A percentile compares a stretch with the other conserved stretches of the same genome.
These are phyloP conservation scores for Podospora bellae-mahoneyi DNA, from an alignment of 495 filamentous ascomycete species.

Conservation along the genomic window DNA sequence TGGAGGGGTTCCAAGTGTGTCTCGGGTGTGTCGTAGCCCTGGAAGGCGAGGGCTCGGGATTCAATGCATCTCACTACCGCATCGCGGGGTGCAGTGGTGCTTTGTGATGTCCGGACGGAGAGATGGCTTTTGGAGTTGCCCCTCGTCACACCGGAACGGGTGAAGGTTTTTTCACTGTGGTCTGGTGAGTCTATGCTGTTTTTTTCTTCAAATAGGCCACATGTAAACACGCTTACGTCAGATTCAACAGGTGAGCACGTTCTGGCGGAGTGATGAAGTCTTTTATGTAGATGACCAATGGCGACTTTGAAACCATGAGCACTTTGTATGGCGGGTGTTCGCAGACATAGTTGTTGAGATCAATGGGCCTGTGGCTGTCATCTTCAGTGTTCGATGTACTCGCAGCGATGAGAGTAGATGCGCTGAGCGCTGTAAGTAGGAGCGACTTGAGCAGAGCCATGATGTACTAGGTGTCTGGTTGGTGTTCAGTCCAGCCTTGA, in stretches of 20 bases:
- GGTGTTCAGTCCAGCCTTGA: background rate
- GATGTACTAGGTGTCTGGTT: background rate
- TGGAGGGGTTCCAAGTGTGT: slow-evolving; percentile 52
- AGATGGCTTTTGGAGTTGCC: slow-evolving; percentile 28
- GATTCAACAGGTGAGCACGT: slow-evolving; percentile 38
- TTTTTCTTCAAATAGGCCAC: background rate
- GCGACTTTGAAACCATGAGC: slow-evolving; percentile 51
- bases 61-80: slow-evolving; percentile 64
- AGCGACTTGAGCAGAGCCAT: background rate
- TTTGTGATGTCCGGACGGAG: slow-evolving; percentile 45
- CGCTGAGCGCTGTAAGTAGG: background rate
- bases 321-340: slow-evolving; percentile 46
- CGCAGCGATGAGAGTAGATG: slow-evolving; percentile 15
- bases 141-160: slow-evolving; percentile 37
- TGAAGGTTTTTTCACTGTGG: slow-evolving; percentile 38
- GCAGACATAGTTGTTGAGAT: slow-evolving; percentile 32
- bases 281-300: slow-evolving; percentile 55
- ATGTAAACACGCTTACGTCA: slow-evolving; percentile 29
- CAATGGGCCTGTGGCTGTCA: slow-evolving; percentile 9
- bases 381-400: background rate
- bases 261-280: slow-evolving; percentile 46
- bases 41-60: slow-evolving; percentile 63
- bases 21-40: slow-evolving; percentile 53
- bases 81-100: slow-evolving; percentile 50
- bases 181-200: slow-evolving; percentile 10